These are phyloP conservation scores for Fusarium sp. DNA, from an alignment of 2,329 filamentous ascomycete species.

Conservation along the genomic window DNA sequence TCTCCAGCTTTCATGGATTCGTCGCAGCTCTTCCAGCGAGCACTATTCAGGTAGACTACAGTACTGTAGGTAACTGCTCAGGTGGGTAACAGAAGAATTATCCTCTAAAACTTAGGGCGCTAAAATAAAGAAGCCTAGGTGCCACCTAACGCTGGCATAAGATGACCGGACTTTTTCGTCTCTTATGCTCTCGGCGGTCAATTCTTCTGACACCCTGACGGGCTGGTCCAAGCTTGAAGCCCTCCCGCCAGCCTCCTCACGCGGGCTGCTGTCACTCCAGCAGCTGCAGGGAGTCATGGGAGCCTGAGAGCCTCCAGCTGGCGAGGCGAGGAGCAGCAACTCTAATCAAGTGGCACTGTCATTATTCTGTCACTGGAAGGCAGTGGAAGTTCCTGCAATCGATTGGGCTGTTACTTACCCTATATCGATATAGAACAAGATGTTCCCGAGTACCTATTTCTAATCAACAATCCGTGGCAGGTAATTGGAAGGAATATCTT, in stretches of 20 bases:
- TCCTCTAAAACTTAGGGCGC: no score
- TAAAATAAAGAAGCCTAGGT: no score
- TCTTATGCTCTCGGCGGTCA: no score
- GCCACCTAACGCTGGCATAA: no score
- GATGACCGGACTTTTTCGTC: no score
- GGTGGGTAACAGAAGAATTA: no score
- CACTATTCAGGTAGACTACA: background rate
- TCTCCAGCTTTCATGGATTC: background rate
- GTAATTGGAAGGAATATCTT: background rate
- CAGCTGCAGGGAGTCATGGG: background rate
- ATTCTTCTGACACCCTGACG: no score
- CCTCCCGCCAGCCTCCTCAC: no score
- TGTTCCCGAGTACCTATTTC: background rate
- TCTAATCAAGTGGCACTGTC: conserved; percentile 35
- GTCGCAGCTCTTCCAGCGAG: background rate
- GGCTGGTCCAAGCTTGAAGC: background rate
- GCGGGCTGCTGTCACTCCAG: background rate
- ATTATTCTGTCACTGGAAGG: background rate
- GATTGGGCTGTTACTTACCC: background rate
- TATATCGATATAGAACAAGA: background rate
- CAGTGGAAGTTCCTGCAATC: background rate
- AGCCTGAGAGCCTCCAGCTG: conserved; percentile 6
- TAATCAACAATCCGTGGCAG: background rate
- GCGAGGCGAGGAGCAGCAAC: conserved; percentile 40
- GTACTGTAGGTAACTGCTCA: background rate